Evolutionary conservation across 2,329 filamentous ascomycete species (phyloP).

Genomic region (Aspergillus neoniger): DNA sequence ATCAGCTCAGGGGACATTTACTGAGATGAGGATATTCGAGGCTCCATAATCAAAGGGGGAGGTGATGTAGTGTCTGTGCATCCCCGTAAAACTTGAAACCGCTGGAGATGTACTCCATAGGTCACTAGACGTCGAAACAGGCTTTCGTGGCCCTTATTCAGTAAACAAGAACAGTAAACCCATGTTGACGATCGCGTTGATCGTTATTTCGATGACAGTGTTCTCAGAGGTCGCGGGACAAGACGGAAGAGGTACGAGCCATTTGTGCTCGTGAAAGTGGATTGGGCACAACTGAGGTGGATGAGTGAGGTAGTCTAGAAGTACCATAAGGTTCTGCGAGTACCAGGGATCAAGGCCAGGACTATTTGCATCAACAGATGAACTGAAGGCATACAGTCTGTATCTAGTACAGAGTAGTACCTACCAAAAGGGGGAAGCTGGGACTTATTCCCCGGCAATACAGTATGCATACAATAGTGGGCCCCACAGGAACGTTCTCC

Average conservation of each 20-base stretch:
- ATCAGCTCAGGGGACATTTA: neutral
- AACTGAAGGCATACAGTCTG: too few relatives aligned
- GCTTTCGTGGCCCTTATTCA: neutral
- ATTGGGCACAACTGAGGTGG: neutral
- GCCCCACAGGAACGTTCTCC: neutral
- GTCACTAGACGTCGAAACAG: neutral
- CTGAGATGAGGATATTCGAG: neutral
- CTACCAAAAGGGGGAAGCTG: neutral
- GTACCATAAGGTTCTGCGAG: neutral
- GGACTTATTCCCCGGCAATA: neutral
- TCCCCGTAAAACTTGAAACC: too few relatives aligned
- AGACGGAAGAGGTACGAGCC: neutral
- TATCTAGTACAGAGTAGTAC: too few relatives aligned
- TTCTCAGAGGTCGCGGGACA: neutral
- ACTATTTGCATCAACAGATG: neutral
- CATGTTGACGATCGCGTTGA: slow-evolving; percentile 3
- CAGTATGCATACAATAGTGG: slow-evolving; percentile 2
- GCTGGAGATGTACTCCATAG: neutral
- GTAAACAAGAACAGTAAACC: neutral
- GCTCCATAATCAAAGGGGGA: neutral
- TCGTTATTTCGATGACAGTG: slow-evolving; percentile 3
- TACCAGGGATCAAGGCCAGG: neutral
- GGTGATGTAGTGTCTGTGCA: neutral
- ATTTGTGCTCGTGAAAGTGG: neutral
- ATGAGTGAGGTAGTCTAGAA: neutral